Conservation (phyloP, 352 stramenopile species). For the Blastocystis sp. region DNA sequence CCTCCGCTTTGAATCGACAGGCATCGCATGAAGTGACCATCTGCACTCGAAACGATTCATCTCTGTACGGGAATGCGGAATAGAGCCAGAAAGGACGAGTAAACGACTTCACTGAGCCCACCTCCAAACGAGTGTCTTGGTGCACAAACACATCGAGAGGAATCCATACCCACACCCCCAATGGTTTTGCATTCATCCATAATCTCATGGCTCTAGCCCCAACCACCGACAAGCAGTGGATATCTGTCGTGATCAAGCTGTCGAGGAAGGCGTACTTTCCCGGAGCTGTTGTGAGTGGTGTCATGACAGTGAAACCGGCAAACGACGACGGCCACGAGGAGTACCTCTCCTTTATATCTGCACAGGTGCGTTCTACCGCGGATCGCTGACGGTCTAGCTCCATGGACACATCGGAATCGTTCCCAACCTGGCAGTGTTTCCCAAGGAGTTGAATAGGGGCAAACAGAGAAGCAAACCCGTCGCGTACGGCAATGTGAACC, state of each 20-base stretch:
- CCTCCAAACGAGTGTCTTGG: not conserved
- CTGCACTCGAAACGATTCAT: too few species aligned
- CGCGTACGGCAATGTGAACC: conserved; percentile 51
- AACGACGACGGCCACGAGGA: not conserved
- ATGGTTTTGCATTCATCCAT: not conserved
- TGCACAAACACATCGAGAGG: not conserved
- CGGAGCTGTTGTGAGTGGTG: conserved; percentile 35
- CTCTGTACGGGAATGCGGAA: too few species aligned
- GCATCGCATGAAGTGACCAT: too few species aligned
- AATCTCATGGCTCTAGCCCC: not conserved
- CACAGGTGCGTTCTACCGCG: not conserved
- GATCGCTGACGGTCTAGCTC: not conserved
- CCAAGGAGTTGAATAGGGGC: not conserved
- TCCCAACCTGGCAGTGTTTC: conserved; percentile 32
- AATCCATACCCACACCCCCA: too few species aligned
- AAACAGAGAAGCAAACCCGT: conserved; percentile 1
- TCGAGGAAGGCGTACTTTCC: conserved; percentile 51
- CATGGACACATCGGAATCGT: conserved; percentile 61
- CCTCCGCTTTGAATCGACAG: too few species aligned
- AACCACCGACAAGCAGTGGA: not conserved
- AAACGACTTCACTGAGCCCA: too few species aligned
- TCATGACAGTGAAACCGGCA: conserved; percentile 31
- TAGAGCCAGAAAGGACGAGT: too few species aligned
- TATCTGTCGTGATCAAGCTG: conserved; percentile 40
- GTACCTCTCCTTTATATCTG: conserved; percentile 64